Evolutionary conservation across 148 eudicot species (phyloP), one percentile per base, ranked within the genome.

Genomic region (Amaranthus palmeri): DNA sequence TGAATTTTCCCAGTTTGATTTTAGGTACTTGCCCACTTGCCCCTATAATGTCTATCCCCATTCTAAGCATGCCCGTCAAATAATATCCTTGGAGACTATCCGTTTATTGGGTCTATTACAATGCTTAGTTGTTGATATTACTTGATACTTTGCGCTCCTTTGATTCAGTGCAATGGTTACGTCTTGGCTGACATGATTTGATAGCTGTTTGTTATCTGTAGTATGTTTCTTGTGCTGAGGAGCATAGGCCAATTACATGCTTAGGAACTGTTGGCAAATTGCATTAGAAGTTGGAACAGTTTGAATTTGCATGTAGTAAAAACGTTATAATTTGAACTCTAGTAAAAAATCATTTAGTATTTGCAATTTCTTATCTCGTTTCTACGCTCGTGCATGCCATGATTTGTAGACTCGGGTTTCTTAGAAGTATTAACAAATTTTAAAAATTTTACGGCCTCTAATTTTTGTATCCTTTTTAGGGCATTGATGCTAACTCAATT

Each of bases 401-500:
- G 36, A 25, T 25, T 25, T 25, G 36, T 25, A 25, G 36, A 25
- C 36, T 25, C 36, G 36, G 36, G 36, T 25, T 25, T 25, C 36
- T 25, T 25, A 0, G 36, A 25, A 25, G 36, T 25, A 25, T 25
- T 25, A 25, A 25, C n/a, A 25, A 25, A 25, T 25, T 25, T 25
- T 25, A 25, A 25, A 25, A 25, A 25, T 25, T 2, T 25, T 25
- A 25, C 36, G 36, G 36, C 36, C 36, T 25, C 36, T 25, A 25
- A 25, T 25, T 51, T n/a, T 48, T 14, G 71, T 52, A 42, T 52
- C 53, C 72, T 61, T 72, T 81, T 25, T 81, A 92, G 98, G 70
- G 83, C 43, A 86, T 86, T 80, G 88, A 86, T 74, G 75, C 74
- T 4, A 65, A 43, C 54, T 80, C 97, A 52, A 75, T 95, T 58